phyloP scores from a whole-genome alignment of 768 basidiomycete genomes.

The Ramaria sp. region DNA sequence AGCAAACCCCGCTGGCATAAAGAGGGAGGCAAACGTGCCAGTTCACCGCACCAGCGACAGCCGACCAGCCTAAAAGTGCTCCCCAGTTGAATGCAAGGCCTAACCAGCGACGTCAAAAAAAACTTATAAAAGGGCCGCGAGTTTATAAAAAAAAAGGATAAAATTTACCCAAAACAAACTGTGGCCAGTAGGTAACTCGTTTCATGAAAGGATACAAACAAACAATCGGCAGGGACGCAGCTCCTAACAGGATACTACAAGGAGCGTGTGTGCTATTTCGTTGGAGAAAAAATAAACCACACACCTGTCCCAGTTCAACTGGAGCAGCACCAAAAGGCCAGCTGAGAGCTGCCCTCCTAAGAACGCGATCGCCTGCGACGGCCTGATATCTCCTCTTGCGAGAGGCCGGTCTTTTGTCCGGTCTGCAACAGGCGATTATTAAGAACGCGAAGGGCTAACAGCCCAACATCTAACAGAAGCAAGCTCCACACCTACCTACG shows the following conservation, averaged over 20 bases:
- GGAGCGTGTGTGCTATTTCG: not conserved
- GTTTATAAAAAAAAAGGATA: not conserved
- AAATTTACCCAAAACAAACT: constrained; percentile 76
- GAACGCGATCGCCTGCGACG: constrained; percentile 66
- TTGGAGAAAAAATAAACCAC: too few relatives aligned
- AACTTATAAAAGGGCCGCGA: too few relatives aligned
- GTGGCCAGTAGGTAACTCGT: constrained; percentile 92
- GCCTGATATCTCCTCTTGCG: constrained; percentile 71
- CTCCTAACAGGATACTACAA: constrained; percentile 78
- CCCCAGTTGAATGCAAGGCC: constrained; percentile 98
- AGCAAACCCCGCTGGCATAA: constrained; percentile 81
- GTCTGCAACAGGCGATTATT: constrained; percentile 37
- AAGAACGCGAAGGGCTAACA: too few relatives aligned
- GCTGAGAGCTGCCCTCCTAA: constrained; percentile 71
- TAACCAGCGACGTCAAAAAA: constrained; percentile 20
- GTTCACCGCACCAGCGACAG: constrained; percentile 69
- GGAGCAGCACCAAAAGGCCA: constrained; percentile 77
- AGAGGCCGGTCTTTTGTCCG: constrained; percentile 84
- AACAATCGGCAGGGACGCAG: constrained; percentile 82
- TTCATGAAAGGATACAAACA: constrained; percentile 95
- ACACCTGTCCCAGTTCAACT: constrained; percentile 95
- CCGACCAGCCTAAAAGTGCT: constrained; percentile 90
- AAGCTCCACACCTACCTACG: constrained; percentile 80
- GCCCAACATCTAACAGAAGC: not conserved
- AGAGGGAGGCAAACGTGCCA: constrained; percentile 81